These are phyloP conservation scores for Botrytis deweyae DNA, from an alignment of 2,329 filamentous ascomycete species.

Conservation along the genomic window DNA sequence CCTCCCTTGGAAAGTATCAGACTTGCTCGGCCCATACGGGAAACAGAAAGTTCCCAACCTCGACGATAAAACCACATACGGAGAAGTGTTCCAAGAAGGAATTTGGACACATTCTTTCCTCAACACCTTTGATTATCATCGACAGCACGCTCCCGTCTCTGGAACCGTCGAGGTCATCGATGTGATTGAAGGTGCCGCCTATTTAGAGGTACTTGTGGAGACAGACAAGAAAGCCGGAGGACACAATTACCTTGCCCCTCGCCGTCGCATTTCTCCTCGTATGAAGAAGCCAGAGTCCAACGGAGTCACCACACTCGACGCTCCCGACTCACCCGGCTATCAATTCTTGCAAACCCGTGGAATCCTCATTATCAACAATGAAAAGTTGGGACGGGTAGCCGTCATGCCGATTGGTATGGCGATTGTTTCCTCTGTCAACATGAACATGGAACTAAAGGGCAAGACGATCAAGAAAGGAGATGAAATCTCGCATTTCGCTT, in stretches of 20 bases:
- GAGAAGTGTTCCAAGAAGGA: slow-evolving; percentile 42
- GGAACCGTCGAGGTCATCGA: slow-evolving; percentile 43
- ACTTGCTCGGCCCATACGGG: slow-evolving; percentile 36
- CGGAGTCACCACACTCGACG: slow-evolving; percentile 26
- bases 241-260: slow-evolving; percentile 7
- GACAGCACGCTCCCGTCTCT: slow-evolving; percentile 44
- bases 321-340: slow-evolving; percentile 43
- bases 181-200: slow-evolving; percentile 42
- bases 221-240: slow-evolving; percentile 19
- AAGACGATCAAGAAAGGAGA: slow-evolving; percentile 42
- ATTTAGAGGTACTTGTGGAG: slow-evolving; percentile 41
- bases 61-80: slow-evolving; percentile 36
- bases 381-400: slow-evolving; percentile 41
- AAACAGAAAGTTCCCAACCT: not conserved
- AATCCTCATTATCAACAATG: slow-evolving; percentile 43
- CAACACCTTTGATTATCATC: slow-evolving; percentile 45
- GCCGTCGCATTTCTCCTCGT: slow-evolving; percentile 23
- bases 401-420: slow-evolving; percentile 48
- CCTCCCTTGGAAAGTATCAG: slow-evolving; percentile 42
- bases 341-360: slow-evolving; percentile 45
- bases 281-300: not conserved
- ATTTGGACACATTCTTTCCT: slow-evolving; percentile 46
- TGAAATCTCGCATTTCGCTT: slow-evolving; percentile 46
- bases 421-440: slow-evolving; percentile 44
- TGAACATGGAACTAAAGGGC: slow-evolving; percentile 33